phyloP scores from a whole-genome alignment of 2,329 filamentous ascomycete genomes.

The Rachicladosporium sp. region DNA sequence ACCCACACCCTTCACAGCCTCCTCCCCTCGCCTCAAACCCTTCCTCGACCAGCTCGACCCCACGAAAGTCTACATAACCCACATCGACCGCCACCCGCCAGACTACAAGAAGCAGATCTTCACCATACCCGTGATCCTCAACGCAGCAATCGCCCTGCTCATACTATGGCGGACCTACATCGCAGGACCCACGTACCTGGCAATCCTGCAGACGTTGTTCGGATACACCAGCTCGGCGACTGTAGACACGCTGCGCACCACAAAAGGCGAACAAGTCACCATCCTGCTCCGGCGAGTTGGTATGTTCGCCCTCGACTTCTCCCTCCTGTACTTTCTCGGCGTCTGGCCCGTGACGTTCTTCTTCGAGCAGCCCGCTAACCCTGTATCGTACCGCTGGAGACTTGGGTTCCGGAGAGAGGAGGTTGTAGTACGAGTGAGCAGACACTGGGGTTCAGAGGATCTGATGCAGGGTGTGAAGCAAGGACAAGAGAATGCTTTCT shows the following conservation, averaged over 20 bases:
- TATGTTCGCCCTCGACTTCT: constrained; percentile 64
- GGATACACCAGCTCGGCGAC: constrained; percentile 56
- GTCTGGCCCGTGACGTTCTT: constrained; percentile 41
- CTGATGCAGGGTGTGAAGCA: constrained; percentile 41
- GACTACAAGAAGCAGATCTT: constrained; percentile 76
- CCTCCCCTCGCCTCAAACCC: constrained; percentile 49
- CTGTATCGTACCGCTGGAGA: constrained; percentile 58
- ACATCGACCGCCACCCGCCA: constrained; percentile 60
- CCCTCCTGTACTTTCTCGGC: constrained; percentile 31
- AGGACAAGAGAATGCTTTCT: constrained; percentile 40
- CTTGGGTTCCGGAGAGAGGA: constrained; percentile 65
- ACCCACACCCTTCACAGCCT: constrained; percentile 51
- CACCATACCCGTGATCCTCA: constrained; percentile 66
- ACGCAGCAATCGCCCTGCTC: constrained; percentile 51
- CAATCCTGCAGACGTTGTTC: constrained; percentile 50
- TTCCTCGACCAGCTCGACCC: constrained; percentile 56
- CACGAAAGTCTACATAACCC: constrained; percentile 67
- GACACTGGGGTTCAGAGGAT: constrained; percentile 55
- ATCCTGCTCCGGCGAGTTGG: constrained; percentile 48
- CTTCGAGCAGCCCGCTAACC: constrained; percentile 50
- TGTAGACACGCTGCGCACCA: constrained; percentile 45
- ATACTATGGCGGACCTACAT: constrained; percentile 57
- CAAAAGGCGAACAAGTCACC: constrained; percentile 44
- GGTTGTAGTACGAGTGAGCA: constrained; percentile 67
- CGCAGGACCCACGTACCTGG: constrained; percentile 61